A percentile compares a stretch with the other conserved stretches of the same genome.
phyloP scores from a whole-genome alignment of 2,329 filamentous ascomycete species.

The Nemania abortiva region DNA sequence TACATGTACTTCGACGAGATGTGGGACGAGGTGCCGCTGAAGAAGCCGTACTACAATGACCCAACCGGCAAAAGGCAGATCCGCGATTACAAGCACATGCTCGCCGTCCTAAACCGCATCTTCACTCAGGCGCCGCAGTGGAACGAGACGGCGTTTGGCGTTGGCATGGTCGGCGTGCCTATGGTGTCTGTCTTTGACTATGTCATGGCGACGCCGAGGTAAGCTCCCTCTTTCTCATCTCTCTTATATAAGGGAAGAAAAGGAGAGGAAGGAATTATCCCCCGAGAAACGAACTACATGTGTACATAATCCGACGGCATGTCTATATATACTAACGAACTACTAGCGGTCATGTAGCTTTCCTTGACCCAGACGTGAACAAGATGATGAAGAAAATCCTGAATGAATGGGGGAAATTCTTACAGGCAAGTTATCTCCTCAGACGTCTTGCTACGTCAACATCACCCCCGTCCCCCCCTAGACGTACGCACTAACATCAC shows the following conservation, averaged over 20 bases:
- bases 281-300: too few species aligned
- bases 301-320: neutral
- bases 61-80: slow-evolving; percentile 72
- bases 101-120: slow-evolving; percentile 73
- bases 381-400: slow-evolving; percentile 65
- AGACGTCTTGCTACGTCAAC: neutral
- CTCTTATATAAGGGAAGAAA: neutral
- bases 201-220: slow-evolving; percentile 66
- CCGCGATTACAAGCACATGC: slow-evolving; percentile 73
- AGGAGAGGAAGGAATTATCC: too few species aligned
- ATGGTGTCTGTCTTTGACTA: slow-evolving; percentile 67
- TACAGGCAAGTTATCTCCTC: slow-evolving; percentile 54
- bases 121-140: slow-evolving; percentile 64
- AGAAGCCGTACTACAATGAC: slow-evolving; percentile 70
- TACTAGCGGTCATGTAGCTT: slow-evolving; percentile 63
- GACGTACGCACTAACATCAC: slow-evolving; percentile 32
- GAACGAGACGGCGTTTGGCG: slow-evolving; percentile 64
- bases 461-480: neutral
- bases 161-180: slow-evolving; percentile 67
- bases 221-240: slow-evolving; percentile 16
- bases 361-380: slow-evolving; percentile 67
- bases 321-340: neutral
- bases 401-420: slow-evolving; percentile 68
- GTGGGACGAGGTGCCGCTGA: slow-evolving; percentile 75
- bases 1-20: slow-evolving; percentile 76